Evolutionary conservation across 345 rosid species (phyloP), one percentile per base, ranked within the genome.

Genomic region (Linum trigynum): DNA sequence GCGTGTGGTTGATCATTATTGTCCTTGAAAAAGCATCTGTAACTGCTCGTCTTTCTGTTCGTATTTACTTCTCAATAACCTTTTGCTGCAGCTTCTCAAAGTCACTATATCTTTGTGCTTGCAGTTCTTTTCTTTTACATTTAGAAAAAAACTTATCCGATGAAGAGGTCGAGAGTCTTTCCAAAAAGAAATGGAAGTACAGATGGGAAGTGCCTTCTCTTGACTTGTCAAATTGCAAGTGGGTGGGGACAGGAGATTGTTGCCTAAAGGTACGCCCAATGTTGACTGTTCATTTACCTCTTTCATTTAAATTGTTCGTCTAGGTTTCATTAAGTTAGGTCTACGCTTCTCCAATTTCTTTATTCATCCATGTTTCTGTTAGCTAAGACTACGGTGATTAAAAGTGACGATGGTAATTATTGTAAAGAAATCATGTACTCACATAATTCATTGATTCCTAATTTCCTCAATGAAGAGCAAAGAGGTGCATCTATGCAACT

Each of bases 51-150:
- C 56, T 57, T 43, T 65, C 3, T 14, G 3, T 3, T 32, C 10
- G 8, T 11, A 59, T 40, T 12, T 16, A 3, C 55, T 41, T 1
- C 16, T 39, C 2, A 2, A 11, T 1, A 32, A 5, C 36, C 37
- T 55, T 61, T 57, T 59, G 59, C 39, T 62, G 41, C 66, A 23
- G 16, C 38, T 59, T 53, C 59, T 62, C 62, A n/a, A 37, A 36
- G 23, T 65, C 23, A 37, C 5, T 15, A 17, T 62, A 56, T 41
- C 64, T 72, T 63, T 67, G 39, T 68, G 55, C 56, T 39, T 76
- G 77, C 88, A 92, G 98, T 72, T 80, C 92, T 55, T 89, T 85
- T 48, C 74, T 75, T 61, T 70, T 72, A 65, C 98, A 87, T 78
- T 79, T 87, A 73, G 84, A 68, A 38, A 77, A 78, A 72, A 80